Percentiles rank a stretch among this genome's conserved stretches.
phyloP scores from a whole-genome alignment of 768 basidiomycete genomes.

The Neoboletus magnificus region DNA sequence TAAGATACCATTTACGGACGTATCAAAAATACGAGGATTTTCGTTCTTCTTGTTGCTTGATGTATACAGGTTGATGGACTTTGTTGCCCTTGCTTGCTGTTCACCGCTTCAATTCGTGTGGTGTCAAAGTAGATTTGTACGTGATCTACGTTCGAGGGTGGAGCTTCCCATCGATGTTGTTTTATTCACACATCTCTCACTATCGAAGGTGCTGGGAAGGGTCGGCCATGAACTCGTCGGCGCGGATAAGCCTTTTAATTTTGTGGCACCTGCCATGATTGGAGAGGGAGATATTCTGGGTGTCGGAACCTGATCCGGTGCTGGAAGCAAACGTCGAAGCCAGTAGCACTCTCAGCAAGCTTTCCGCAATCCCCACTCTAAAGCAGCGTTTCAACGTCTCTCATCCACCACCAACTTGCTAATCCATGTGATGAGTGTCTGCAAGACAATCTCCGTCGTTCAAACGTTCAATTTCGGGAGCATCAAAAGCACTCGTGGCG shows the following conservation, averaged over 20 bases:
- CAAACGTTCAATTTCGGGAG: too few species aligned
- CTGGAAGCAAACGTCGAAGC: not conserved
- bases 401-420: not conserved
- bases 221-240: not conserved
- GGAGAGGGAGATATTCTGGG: not conserved
- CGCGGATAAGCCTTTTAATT: not conserved
- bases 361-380: not conserved
- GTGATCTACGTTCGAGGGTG: not conserved
- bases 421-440: not conserved
- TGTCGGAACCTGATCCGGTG: not conserved
- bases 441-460: not conserved
- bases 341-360: not conserved
- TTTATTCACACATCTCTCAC: not conserved
- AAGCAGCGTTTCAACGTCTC: not conserved
- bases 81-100: not conserved
- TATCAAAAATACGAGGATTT: not conserved
- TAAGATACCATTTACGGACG: conserved; percentile 8
- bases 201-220: too few species aligned
- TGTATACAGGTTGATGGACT: not conserved
- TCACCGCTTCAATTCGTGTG: not conserved
- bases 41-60: not conserved
- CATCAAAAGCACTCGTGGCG: too few species aligned
- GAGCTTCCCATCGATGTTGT: not conserved
- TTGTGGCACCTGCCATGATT: not conserved
- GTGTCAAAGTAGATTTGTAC: not conserved